A percentile compares a stretch with the other conserved stretches of the same genome.
These are phyloP conservation scores for Ogataea kodamae DNA, from an alignment of 805 yeast genomes.

Conservation along the genomic window DNA sequence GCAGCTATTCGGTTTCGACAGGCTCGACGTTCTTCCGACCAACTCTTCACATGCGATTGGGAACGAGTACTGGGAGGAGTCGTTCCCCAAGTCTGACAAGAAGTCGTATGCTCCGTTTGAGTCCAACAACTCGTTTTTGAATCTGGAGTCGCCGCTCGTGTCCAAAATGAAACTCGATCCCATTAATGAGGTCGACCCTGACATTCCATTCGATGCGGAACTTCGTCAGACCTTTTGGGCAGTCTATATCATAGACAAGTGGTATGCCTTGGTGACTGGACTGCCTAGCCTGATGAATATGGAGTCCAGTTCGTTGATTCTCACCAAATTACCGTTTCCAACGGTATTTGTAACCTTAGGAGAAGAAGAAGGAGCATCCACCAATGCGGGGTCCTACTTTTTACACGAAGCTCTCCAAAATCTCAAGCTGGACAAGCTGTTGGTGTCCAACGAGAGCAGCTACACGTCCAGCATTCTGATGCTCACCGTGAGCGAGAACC, in stretches of 20 bases:
- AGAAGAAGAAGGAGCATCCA: conserved; percentile 4
- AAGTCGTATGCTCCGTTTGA: not conserved
- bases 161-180: not conserved
- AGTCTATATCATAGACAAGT: conserved; percentile 29
- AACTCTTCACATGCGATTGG: not conserved
- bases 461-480: conserved; percentile 26
- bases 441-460: conserved; percentile 26
- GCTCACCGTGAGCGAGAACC: conserved; percentile 31
- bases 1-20: conserved; percentile 31
- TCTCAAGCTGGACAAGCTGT: conserved; percentile 27
- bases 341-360: conserved; percentile 24
- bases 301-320: conserved; percentile 26
- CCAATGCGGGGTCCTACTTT: conserved; percentile 14
- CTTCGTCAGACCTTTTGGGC: conserved; percentile 33
- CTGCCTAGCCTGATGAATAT: conserved; percentile 30
- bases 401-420: conserved; percentile 32
- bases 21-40: conserved; percentile 25
- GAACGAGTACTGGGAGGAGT: conserved; percentile 1
- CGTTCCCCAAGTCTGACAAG: conserved; percentile 1
- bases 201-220: conserved; percentile 29
- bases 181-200: conserved; percentile 25
- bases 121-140: not conserved
- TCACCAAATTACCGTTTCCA: conserved; percentile 31
- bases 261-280: conserved; percentile 32
- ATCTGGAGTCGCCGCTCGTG: not conserved